Base-by-base conservation (phyloP, 805 yeast genomes). In the Metschnikowia santaceciliae region DNA sequence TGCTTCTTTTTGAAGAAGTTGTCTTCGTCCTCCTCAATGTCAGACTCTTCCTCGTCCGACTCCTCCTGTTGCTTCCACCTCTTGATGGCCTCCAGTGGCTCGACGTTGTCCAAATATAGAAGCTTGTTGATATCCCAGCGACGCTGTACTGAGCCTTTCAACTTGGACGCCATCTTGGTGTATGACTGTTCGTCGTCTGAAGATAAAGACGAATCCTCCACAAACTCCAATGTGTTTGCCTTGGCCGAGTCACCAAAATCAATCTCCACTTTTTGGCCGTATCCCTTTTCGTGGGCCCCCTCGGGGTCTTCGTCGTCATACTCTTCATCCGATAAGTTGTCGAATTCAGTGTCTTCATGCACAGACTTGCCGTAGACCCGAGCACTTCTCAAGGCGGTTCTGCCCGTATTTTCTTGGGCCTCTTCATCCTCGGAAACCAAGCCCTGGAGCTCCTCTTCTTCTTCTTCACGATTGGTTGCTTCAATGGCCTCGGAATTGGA, bases 51-150 rank as follows among this genome's bases (percentile, higher is more conserved):
- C 3, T 70, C 74, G 8, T 72, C 74, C n/a, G 70, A 73, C 1
- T 61, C 67, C 37, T 74, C 76, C 59, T 80, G 82, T 32, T 78
- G 75, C 57, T 68, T 81, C 95, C 95, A 88, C 67, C 91, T 79
- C 38, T 71, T 72, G 43, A 89, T 73, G 33, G 79, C 94, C 55
- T 86, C 94, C 1, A 70, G 74, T 0, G 97, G 91, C 11, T 82
- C 80, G 39, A 90, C 75, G 58, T 88, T 86, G 51, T 85, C 83
- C 80, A 87, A 77, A 66, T 94, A 92, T 4, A 94, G 72, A 50
- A 92, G 71, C 62, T 87, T 88, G 59, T 85, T 83, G 54, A 92
- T 81, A 66, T 92, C 88, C 91, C 95, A 88, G 52, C 72, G 68
- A 75, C 80, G 60, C 70, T 75, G 63, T 68, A 72, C 52, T 4